phyloP scores from a whole-genome alignment of 257 asterid genomes.

The Buddleja alternifolia region DNA sequence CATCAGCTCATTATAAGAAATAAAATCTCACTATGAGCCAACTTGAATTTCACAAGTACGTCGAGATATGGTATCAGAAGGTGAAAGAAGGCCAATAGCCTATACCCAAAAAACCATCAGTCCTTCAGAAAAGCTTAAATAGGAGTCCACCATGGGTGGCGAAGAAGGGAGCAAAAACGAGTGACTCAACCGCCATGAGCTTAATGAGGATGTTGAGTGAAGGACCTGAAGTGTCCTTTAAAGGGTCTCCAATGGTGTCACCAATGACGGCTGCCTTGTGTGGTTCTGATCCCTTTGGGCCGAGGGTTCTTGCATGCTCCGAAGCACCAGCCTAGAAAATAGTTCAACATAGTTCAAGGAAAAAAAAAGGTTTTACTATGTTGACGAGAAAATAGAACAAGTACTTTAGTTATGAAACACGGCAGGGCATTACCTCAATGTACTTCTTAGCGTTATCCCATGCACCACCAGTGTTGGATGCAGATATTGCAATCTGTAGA shows the following conservation, averaged over 20 bases:
- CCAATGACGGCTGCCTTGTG: conserved; percentile 83
- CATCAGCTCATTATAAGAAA: conserved; percentile 30
- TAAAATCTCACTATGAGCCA: conserved; percentile 28
- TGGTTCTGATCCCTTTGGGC: conserved; percentile 76
- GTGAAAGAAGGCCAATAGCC: background rate
- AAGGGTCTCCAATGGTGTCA: conserved; percentile 71
- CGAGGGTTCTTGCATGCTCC: conserved; percentile 59
- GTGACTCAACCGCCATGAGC: conserved; percentile 81
- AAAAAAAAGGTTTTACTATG: background rate
- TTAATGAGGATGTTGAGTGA: conserved; percentile 73
- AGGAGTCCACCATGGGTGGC: conserved; percentile 69
- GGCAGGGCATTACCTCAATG: conserved; percentile 53
- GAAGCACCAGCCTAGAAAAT: conserved; percentile 59
- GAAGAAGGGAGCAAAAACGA: conserved; percentile 75
- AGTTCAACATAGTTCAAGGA: too few species aligned
- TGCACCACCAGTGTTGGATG: conserved; percentile 81
- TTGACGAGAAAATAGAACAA: background rate
- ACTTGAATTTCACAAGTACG: conserved; percentile 7
- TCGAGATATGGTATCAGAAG: background rate
- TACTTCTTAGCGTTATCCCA: conserved; percentile 83
- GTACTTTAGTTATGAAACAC: background rate
- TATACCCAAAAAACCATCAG: background rate
- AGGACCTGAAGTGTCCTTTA: conserved; percentile 79
- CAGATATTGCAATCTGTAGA: conserved; percentile 62
- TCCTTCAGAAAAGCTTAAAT: conserved; percentile 39